A percentile compares a stretch with the other conserved stretches of the same genome.
Conservation (phyloP, 495 filamentous ascomycete genomes). For the Niebla homalea region DNA sequence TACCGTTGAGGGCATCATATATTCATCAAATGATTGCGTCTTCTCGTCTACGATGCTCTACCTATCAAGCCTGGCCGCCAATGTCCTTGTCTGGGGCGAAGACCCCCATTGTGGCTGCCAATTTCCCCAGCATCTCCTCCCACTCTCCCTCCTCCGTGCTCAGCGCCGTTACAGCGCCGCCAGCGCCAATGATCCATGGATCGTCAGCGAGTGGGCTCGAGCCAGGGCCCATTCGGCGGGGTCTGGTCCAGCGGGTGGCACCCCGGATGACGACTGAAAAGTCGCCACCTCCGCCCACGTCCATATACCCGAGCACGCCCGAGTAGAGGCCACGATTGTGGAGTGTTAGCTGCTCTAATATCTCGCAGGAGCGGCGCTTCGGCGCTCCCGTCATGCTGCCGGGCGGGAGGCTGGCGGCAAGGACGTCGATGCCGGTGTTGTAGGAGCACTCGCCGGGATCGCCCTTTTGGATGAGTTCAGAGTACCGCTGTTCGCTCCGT, state of each 20-base stretch:
- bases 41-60: too few species aligned
- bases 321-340: constrained; percentile 68
- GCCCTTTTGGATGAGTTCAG: not conserved
- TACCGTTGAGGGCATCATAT: too few species aligned
- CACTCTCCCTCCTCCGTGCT: constrained; percentile 67
- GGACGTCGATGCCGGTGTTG: constrained; percentile 56
- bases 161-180: constrained; percentile 73
- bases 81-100: constrained; percentile 16
- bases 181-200: constrained; percentile 71
- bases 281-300: constrained; percentile 71
- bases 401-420: constrained; percentile 67
- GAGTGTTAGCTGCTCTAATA: constrained; percentile 57
- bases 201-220: constrained; percentile 4
- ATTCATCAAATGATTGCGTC: too few species aligned
- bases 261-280: constrained; percentile 81
- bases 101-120: constrained; percentile 49
- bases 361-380: constrained; percentile 77
- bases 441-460: not conserved
- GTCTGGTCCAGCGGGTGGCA: constrained; percentile 48
- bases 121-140: constrained; percentile 83
- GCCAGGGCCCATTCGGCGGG: constrained; percentile 4
- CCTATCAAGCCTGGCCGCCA: too few species aligned
- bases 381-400: constrained; percentile 94
- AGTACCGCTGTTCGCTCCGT: not conserved
- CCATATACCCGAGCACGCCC: constrained; percentile 79